Evolutionary conservation across 2,329 filamentous ascomycete species (phyloP).

Genomic region (Tolypocladium amazonense): DNA sequence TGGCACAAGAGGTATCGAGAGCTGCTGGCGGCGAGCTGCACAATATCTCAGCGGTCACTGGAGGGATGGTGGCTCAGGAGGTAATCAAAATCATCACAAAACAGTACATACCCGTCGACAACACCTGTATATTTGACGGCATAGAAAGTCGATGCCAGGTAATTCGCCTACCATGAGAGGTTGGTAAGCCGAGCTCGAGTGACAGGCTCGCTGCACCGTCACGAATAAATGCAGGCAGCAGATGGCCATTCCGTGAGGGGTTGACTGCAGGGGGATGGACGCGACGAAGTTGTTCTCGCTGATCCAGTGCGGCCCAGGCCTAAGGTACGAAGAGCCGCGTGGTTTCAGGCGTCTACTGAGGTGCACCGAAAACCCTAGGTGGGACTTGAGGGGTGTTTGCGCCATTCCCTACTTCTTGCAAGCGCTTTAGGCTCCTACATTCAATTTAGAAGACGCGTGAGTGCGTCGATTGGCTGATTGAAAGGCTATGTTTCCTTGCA

Average conservation of each 20-base stretch:
- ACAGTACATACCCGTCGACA: constrained; percentile 62
- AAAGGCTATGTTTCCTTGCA: no score
- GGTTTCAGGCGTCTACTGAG: background rate
- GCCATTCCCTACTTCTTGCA: background rate
- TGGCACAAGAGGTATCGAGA: constrained; percentile 59
- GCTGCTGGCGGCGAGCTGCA: constrained; percentile 80
- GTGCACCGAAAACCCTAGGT: background rate
- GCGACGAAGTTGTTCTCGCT: background rate
- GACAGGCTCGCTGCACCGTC: background rate
- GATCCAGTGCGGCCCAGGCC: background rate
- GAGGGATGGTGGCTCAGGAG: constrained; percentile 94
- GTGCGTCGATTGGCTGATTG: background rate
- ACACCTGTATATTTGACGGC: constrained; percentile 61
- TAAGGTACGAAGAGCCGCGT: background rate
- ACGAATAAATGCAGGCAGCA: background rate
- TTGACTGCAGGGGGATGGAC: background rate
- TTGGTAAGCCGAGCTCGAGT: background rate
- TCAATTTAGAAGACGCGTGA: background rate
- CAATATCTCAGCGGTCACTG: constrained; percentile 78
- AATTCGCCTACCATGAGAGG: constrained; percentile 32
- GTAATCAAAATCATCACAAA: constrained; percentile 79
- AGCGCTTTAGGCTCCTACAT: background rate
- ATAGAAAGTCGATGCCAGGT: constrained; percentile 52
- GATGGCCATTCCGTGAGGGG: background rate
- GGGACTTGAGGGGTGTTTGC: background rate